Percentiles rank a stretch among this genome's conserved stretches.
phyloP scores from a whole-genome alignment of 106 monocot species.

The Dioscorea zingiberensis region DNA sequence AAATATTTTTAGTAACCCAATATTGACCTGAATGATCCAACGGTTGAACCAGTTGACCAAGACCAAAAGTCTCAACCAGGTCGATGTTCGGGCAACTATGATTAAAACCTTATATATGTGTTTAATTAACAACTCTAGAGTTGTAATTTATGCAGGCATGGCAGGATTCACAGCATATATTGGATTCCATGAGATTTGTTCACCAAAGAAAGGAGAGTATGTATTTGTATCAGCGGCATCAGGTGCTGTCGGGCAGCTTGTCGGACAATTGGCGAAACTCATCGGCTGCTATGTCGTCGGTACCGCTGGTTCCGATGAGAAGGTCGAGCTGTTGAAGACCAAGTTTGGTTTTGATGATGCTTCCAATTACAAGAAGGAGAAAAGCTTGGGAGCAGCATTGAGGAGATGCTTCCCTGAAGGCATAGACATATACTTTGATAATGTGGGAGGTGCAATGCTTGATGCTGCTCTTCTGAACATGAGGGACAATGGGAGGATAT shows the following conservation, averaged over 20 bases:
- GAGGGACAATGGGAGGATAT: constrained; percentile 25
- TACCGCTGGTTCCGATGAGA: constrained; percentile 7
- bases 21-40: too few species aligned
- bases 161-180: constrained; percentile 32
- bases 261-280: constrained; percentile 31
- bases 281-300: constrained; percentile 38
- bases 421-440: constrained; percentile 62
- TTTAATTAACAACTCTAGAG: too few species aligned
- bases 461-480: constrained; percentile 60
- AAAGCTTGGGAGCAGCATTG: constrained; percentile 23
- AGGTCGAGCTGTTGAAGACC: constrained; percentile 31
- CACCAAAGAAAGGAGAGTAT: constrained; percentile 26
- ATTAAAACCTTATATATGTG: too few species aligned
- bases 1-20: too few species aligned
- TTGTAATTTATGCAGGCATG: constrained; percentile 16
- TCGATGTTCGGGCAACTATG: too few species aligned
- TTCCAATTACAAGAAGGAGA: constrained; percentile 56
- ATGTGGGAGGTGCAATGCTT: constrained; percentile 46
- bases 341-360: constrained; percentile 61
- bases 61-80: too few species aligned
- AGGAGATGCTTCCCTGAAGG: constrained; percentile 52
- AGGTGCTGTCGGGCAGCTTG: constrained; percentile 37
- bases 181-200: constrained; percentile 24
- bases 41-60: too few species aligned
- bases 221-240: constrained; percentile 35